Evolutionary conservation across 1,284 basidiomycete species (phyloP), one percentile per base, ranked within the genome.

Genomic region (Ceratobasidium sp.): DNA sequence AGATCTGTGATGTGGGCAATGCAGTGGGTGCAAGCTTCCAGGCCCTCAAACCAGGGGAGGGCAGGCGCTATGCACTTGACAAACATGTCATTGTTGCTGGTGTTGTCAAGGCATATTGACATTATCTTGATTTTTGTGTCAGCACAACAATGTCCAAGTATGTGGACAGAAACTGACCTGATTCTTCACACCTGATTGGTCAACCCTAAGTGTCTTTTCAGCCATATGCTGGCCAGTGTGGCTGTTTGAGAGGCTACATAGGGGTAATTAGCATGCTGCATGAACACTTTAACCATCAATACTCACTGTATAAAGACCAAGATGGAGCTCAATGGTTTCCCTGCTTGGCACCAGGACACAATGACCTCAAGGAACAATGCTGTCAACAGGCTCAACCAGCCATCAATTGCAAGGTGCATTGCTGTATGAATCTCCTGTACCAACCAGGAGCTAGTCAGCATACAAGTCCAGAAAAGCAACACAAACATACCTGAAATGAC

Each of bases 21-120:
- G 40, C 69, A 73, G 7, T 43, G 56, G 13, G 13, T 29, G 4
- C 69, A 40, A 51, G 29, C 25, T 61, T 44, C 22, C 40, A 8
- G 13, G 13, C 69, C 69, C 7, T 6, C 9, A 34, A 73, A 73
- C 8, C 25, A 34, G 13, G 69, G 69, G 5, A 73, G 56, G 0
- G 6, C 0, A 11, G 17, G 40, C 1, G 37, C 22, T 1, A 73
- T 37, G 43, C 29, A n/a, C 37, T 61, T 9, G 17, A 73, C 46
- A 34, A 73, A 61, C 43, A 56, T 61, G 0, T 73, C 32, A 22
- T 73, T 73, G 25, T 49, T 61, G 25, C 43, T 73, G 5, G 56
- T 44, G 61, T 73, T 73, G n/a, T 73, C 69, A 1, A 73, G 56
- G 40, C 69, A 73, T 29, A 73, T 32, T 7, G 56, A 61, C 25